Evolutionary conservation across 2,329 filamentous ascomycete species (phyloP), one percentile per base, ranked within the genome.

Genomic region (Onygenales sp.): DNA sequence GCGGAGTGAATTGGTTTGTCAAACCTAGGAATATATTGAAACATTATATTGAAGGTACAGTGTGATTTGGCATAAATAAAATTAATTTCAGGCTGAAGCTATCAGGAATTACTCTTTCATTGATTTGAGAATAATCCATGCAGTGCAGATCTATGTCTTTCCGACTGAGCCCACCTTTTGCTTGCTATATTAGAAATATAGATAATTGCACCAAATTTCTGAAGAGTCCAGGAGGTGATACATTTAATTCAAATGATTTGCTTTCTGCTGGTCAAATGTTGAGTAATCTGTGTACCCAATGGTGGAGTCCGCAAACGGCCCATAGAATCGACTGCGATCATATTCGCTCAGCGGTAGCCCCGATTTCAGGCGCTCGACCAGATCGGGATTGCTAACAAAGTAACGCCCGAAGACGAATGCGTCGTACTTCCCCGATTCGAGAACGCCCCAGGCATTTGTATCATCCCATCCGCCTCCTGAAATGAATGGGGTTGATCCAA

Each of bases 401-500:
- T 72, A 71, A 2, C 76, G 66, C 0, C 76, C 76, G 51, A 73
- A 77, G 2, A 76, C 52, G 31, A 80, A 58, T 7, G 64, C 76
- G 56, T 79, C 76, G 51, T 76, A 77, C 31, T 64, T 69, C 2
- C 71, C 72, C 1, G 73, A 66, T 55, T 78, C 75, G 9, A 80
- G 60, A 42, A 77, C 71, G 1, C 73, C 75, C 68, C 72, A 77
- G 0, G 70, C 71, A 56, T 79, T 81, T 39, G 67, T 68, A 43
- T 79, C 70, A 50, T 77, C 69, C 64, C 75, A 83, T 0, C 79
- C 79, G 5, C 79, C 79, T 0, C 76, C 78, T 0, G 78, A 75
- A 56, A 83, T 73, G 64, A 82, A 79, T 0, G 78, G 78, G 0
- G 78, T 78, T 5, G 68, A 64, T 2, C 72, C 73, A 50, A 80